Conservation (phyloP, 176 grass and related monocot genomes). For the Hsuehochloa calcarea region DNA sequence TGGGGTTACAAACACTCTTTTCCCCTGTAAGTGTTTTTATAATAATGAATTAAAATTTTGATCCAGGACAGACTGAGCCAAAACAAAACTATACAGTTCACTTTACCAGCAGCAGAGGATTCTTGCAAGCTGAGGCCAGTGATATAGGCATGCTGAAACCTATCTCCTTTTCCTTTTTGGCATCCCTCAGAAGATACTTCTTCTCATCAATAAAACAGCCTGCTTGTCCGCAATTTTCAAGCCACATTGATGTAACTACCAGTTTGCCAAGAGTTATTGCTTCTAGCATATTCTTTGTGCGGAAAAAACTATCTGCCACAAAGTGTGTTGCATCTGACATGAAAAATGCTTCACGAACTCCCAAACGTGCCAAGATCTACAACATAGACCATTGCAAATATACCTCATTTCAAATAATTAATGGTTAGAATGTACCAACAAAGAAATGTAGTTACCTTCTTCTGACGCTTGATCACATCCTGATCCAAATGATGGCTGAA, state of each 20-base stretch:
- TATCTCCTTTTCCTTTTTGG: conserved; percentile 78
- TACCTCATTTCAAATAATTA: conserved; percentile 5
- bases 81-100: conserved; percentile 19
- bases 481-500: conserved; percentile 85
- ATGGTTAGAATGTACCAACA: neutral
- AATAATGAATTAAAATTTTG: neutral
- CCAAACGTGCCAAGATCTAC: conserved; percentile 73
- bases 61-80: neutral
- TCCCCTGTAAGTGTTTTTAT: conserved; percentile 49
- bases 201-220: conserved; percentile 77
- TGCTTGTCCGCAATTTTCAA: conserved; percentile 74
- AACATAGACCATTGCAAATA: conserved; percentile 20
- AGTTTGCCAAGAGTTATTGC: conserved; percentile 80
- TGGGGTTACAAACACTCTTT: conserved; percentile 63
- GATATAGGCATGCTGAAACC: conserved; percentile 82
- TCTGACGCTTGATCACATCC: conserved; percentile 72
- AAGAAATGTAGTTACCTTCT: conserved; percentile 61
- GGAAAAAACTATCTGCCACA: conserved; percentile 70
- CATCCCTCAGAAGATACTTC: conserved; percentile 76
- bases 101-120: conserved; percentile 73
- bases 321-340: conserved; percentile 86
- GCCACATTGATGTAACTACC: conserved; percentile 75
- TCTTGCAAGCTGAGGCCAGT: conserved; percentile 52
- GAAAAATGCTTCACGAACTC: conserved; percentile 51
- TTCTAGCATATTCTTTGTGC: conserved; percentile 93